Evolutionary conservation across 2,329 filamentous ascomycete genomes (phyloP), one percentile per base, ranked within the genome.

Genomic region (Ascochyta viciae-villosae): DNA sequence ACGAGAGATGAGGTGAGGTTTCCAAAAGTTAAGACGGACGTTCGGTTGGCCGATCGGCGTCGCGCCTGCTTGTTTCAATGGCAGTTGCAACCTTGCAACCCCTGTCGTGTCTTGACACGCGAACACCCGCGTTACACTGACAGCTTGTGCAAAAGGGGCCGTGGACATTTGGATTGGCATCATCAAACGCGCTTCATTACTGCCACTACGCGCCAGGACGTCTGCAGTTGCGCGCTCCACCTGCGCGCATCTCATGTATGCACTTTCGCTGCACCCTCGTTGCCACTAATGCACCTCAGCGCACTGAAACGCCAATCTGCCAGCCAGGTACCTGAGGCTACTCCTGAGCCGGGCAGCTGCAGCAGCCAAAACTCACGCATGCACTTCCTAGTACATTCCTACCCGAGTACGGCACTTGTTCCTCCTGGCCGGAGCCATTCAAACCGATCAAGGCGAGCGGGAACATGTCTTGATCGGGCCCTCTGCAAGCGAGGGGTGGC

Each of bases 21-120:
- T 50, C 44, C 10, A 50, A 38, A 55, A 51, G 47, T 51, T 39
- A 38, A 47, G 47, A 56, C 42, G 47, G 47, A 38, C 47, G 48
- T 22, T 47, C 34, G 44, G 44, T 29, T 47, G 54, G 43, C 37
- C 19, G 50, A 50, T 46, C 57, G 50, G 53, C 48, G 29, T 40
- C 38, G 58, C 61, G 56, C 53, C 57, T 58, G 49, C 54, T 54
- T 54, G 61, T 64, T 64, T 64, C 62, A 64, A 53, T 54, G 24
- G 29, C 29, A 31, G 13, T 10, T 31, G 29, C 29, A 31, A 31
- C 29, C 29, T 15, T 5, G 33, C 3, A 3, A 29, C 52, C 47
- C 46, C 46, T 50, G 52, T 45, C 52, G 16, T 19, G 31, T 15
- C 29, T 39, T 40, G 37, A 27, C 44, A 38, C 34, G 27, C 48